Conservation (phyloP, 495 filamentous ascomycete genomes). For the Talaromyces stipitatus region DNA sequence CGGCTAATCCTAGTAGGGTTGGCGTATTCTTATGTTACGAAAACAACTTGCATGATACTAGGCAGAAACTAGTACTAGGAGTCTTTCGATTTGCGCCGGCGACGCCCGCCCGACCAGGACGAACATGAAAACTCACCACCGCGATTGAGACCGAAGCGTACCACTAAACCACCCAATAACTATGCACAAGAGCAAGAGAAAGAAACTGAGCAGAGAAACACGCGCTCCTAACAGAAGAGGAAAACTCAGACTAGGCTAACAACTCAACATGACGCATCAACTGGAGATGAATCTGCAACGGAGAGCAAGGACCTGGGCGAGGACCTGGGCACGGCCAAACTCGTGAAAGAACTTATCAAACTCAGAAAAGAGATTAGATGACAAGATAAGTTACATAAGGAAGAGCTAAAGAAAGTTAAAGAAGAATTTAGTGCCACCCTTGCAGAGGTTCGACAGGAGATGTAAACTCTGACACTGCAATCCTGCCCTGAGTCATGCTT, state of each 20-base stretch:
- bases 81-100: too few species aligned
- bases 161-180: conserved; percentile 8
- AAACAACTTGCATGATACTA: too few species aligned
- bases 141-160: conserved; percentile 11
- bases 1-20: too few species aligned
- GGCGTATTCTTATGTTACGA: too few species aligned
- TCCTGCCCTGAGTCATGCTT: neutral
- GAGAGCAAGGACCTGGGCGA: neutral
- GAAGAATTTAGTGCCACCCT: neutral
- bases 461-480: neutral
- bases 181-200: conserved; percentile 11
- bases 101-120: conserved; percentile 18
- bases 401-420: neutral
- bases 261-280: neutral
- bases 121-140: conserved; percentile 16
- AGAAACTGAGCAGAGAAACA: conserved; percentile 10
- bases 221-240: neutral
- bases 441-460: neutral
- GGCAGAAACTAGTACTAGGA: too few species aligned
- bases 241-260: neutral
- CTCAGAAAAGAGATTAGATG: neutral
- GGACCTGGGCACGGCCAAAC: neutral
- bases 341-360: neutral
- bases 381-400: neutral
- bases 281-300: neutral